Conservation (phyloP, 257 asterid genomes). For the Sherardia arvensis region DNA sequence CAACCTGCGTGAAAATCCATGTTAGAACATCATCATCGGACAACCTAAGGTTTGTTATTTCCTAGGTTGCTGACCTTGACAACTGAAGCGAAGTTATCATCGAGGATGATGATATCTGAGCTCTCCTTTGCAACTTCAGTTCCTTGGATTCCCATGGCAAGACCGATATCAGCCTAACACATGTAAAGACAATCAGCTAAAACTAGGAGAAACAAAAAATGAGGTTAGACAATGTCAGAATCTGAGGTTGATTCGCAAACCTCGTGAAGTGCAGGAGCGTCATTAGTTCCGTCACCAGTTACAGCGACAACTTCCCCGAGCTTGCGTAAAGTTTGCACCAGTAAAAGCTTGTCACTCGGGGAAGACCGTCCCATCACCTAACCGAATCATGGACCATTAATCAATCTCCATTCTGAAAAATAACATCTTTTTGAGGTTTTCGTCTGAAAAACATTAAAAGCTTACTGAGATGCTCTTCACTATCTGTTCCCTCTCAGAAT, state of each 20-base stretch:
- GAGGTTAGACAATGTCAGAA: neutral
- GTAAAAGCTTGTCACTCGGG: constrained; percentile 89
- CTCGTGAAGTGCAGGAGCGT: constrained; percentile 98
- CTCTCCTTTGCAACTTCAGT: constrained; percentile 98
- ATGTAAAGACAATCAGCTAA: constrained; percentile 5
- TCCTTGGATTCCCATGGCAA: constrained; percentile 95
- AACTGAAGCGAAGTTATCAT: constrained; percentile 88
- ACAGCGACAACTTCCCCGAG: constrained; percentile 93
- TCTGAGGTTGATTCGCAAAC: constrained; percentile 24
- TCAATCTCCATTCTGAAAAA: constrained; percentile 6
- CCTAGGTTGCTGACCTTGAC: constrained; percentile 47
- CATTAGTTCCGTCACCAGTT: constrained; percentile 96
- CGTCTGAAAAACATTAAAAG: neutral
- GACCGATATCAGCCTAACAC: constrained; percentile 91
- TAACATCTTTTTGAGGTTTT: neutral
- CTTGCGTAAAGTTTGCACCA: constrained; percentile 80
- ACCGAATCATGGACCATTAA: constrained; percentile 13
- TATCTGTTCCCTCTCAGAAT: constrained; percentile 57
- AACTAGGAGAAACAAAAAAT: neutral
- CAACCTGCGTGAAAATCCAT: constrained; percentile 52
- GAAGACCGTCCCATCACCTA: constrained; percentile 97
- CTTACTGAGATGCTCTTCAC: constrained; percentile 61
- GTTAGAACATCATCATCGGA: neutral
- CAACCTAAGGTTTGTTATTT: constrained; percentile 1
- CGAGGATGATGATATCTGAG: constrained; percentile 92